Conservation (phyloP, 2,329 filamentous ascomycete species). For the Fusarium caatingaense region DNA sequence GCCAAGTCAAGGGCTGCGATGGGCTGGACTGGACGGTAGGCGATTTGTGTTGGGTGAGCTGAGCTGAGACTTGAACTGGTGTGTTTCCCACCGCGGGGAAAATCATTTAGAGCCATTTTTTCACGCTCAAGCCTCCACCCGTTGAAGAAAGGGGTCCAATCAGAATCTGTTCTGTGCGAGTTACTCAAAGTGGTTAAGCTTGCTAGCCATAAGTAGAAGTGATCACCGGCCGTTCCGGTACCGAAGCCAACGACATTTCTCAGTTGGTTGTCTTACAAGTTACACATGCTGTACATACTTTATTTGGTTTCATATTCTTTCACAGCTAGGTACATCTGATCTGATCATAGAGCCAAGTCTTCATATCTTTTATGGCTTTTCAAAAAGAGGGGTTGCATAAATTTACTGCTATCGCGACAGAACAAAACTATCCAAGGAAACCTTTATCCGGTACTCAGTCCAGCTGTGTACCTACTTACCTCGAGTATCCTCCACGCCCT, state of each 20-base stretch:
- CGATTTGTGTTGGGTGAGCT: neutral
- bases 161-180: constrained; percentile 14
- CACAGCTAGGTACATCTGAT: neutral
- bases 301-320: neutral
- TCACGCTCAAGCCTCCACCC: neutral
- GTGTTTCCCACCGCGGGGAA: neutral
- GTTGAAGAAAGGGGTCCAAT: constrained; percentile 19
- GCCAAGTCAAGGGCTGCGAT: neutral
- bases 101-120: neutral
- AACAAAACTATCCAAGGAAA: neutral
- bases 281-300: neutral
- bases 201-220: neutral
- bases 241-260: constrained; percentile 2
- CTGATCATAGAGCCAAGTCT: neutral
- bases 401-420: neutral
- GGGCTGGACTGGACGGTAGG: constrained; percentile 1
- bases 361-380: neutral
- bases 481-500: neutral
- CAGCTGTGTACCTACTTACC: neutral
- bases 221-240: constrained; percentile 1
- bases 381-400: neutral
- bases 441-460: neutral
- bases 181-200: constrained; percentile 21
- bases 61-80: neutral
- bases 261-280: neutral